A percentile compares a stretch with the other conserved stretches of the same genome.
Evolutionary conservation across 768 basidiomycete species (phyloP).

Genomic region (Trametes punicea): DNA sequence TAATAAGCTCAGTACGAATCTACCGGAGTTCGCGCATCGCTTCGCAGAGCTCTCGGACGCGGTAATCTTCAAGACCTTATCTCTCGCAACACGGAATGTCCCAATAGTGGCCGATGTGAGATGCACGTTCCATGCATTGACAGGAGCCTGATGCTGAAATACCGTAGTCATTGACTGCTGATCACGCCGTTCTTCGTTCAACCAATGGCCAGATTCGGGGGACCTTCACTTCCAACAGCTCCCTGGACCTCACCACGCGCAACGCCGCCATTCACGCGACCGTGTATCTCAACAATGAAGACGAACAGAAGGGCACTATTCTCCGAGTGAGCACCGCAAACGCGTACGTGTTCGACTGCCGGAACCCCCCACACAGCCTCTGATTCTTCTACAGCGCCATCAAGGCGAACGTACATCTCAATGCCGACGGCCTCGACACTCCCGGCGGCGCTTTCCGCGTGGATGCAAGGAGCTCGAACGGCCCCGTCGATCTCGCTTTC

Average conservation of each 20-base stretch:
- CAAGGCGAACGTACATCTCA: conserved; percentile 28
- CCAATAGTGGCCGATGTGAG: conserved; percentile 4
- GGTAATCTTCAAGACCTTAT: conserved; percentile 37
- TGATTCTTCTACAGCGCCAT: conserved; percentile 36
- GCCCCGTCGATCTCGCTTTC: conserved; percentile 30
- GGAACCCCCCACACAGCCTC: too few species aligned
- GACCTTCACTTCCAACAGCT: conserved; percentile 31
- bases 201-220: conserved; percentile 37
- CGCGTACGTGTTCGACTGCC: conserved; percentile 40
- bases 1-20: conserved; percentile 41
- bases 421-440: conserved; percentile 14
- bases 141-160: neutral
- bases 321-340: conserved; percentile 40
- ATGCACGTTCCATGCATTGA: conserved; percentile 13
- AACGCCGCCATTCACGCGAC: conserved; percentile 36
- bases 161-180: neutral
- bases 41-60: conserved; percentile 35
- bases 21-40: conserved; percentile 28
- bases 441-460: conserved; percentile 34
- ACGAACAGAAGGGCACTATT: conserved; percentile 25
- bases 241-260: conserved; percentile 32
- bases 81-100: neutral
- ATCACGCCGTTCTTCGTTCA: conserved; percentile 4
- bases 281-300: conserved; percentile 36
- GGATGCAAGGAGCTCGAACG: conserved; percentile 34